Percentiles rank a stretch among this genome's conserved stretches.
Conservation (phyloP, 225 moss, liverwort and hornwort species). For the Takakia lepidozioides region DNA sequence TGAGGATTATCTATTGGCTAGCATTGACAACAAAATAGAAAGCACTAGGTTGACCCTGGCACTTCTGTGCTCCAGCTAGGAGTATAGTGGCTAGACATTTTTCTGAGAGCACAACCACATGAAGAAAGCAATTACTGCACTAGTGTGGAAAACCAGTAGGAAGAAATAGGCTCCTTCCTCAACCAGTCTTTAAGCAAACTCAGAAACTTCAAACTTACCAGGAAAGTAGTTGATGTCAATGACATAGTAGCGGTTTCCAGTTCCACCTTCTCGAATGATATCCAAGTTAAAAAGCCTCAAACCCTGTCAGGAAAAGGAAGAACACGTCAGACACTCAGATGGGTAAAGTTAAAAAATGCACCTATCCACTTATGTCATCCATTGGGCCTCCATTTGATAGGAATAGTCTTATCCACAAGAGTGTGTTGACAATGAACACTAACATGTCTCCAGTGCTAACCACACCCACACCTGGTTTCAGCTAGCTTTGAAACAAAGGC, state of each 20-base stretch:
- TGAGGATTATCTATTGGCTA: no score
- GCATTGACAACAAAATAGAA: no score
- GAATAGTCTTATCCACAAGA: neutral
- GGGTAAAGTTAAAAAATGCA: neutral
- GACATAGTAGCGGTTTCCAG: constrained; percentile 40
- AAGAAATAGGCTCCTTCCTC: neutral
- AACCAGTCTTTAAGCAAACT: neutral
- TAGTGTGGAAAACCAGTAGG: no score
- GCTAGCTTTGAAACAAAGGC: no score
- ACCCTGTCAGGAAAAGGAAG: constrained; percentile 16
- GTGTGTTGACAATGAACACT: neutral
- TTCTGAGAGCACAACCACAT: neutral
- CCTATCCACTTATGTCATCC: neutral
- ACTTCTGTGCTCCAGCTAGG: no score
- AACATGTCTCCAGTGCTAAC: neutral
- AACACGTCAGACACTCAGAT: no score
- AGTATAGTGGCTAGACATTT: no score
- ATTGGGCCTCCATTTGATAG: neutral
- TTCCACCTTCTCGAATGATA: constrained; percentile 44
- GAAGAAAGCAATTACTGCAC: no score
- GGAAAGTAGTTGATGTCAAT: constrained; percentile 58
- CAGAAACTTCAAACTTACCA: constrained; percentile 16
- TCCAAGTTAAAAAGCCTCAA: constrained; percentile 44
- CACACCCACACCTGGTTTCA: no score
- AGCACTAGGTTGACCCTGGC: no score